These are phyloP conservation scores for Plenodomus biglobosus DNA, from an alignment of 2,329 filamentous ascomycete species.

Conservation along the genomic window DNA sequence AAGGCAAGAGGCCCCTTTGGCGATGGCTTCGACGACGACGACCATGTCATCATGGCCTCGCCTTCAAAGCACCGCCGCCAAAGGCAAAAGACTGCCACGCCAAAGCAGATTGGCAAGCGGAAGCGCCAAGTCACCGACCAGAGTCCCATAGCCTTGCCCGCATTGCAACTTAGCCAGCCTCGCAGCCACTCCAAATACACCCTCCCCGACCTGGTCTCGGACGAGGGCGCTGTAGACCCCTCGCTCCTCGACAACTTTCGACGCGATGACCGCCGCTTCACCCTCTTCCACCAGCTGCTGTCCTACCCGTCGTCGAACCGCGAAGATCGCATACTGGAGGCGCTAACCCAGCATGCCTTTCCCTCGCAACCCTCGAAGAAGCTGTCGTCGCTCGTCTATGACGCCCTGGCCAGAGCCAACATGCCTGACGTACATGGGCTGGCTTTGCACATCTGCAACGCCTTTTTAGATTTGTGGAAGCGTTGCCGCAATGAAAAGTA, in stretches of 20 bases:
- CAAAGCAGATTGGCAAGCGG: conserved; percentile 66
- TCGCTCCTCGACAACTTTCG: conserved; percentile 43
- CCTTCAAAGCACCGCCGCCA: conserved; percentile 54
- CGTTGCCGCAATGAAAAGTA: conserved; percentile 65
- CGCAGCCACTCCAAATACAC: conserved; percentile 43
- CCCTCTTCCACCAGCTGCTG: conserved; percentile 62
- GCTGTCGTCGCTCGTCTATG: conserved; percentile 67
- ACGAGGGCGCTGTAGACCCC: conserved; percentile 16
- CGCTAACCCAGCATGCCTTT: conserved; percentile 64
- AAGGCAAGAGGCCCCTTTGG: conserved; percentile 60
- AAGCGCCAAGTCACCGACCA: conserved; percentile 64
- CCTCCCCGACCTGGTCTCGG: conserved; percentile 18
- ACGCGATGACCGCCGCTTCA: conserved; percentile 43
- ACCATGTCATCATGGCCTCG: conserved; percentile 58
- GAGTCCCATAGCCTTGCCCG: conserved; percentile 61
- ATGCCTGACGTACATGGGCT: conserved; percentile 56
- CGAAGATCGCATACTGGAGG: conserved; percentile 66
- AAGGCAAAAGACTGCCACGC: conserved; percentile 58
- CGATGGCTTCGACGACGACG: conserved; percentile 76
- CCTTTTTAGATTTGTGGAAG: conserved; percentile 68
- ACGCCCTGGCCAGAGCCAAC: conserved; percentile 61
- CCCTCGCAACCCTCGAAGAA: conserved; percentile 59
- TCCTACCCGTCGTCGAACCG: conserved; percentile 61
- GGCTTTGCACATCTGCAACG: conserved; percentile 64
- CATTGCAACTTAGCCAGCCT: conserved; percentile 54